phyloP scores from a whole-genome alignment of 805 yeast species.

The Wickerhamiella sorbophila region DNA sequence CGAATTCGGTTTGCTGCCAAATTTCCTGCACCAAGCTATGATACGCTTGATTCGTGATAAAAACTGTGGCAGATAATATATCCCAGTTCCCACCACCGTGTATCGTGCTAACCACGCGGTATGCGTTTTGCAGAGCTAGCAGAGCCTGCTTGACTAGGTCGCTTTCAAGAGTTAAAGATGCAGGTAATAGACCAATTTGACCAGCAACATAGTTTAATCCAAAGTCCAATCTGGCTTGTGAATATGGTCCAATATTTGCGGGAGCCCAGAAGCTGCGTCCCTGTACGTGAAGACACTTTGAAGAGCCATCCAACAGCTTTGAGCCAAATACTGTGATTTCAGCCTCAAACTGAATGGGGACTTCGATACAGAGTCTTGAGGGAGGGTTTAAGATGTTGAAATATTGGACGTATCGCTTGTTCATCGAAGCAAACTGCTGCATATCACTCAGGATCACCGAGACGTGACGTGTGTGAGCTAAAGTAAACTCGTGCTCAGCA shows the following conservation, averaged over 20 bases:
- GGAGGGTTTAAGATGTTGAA: conserved; percentile 66
- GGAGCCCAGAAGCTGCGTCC: conserved; percentile 98
- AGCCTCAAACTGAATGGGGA: conserved; percentile 19
- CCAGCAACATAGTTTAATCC: conserved; percentile 63
- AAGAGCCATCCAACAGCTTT: conserved; percentile 7
- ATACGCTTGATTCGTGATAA: conserved; percentile 28
- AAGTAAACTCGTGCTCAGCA: background rate
- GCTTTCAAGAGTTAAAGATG: conserved; percentile 39
- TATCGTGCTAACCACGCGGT: conserved; percentile 43
- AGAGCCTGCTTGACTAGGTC: conserved; percentile 28
- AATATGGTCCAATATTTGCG: conserved; percentile 93
- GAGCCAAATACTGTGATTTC: conserved; percentile 47
- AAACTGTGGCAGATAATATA: conserved; percentile 37
- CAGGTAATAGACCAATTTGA: conserved; percentile 76
- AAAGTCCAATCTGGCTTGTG: conserved; percentile 54
- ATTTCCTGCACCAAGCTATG: conserved; percentile 3
- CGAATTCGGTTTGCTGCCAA: conserved; percentile 7
- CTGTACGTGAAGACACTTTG: conserved; percentile 68
- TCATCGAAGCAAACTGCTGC: conserved; percentile 47
- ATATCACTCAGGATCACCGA: conserved; percentile 40
- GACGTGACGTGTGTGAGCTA: conserved; percentile 4
- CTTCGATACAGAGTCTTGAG: conserved; percentile 46
- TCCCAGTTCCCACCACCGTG: conserved; percentile 29
- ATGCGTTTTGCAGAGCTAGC: conserved; percentile 62
- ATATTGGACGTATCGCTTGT: conserved; percentile 40